Evolutionary conservation across 257 asterid species (phyloP), one percentile per base, ranked within the genome.

Genomic region (Nicotiana noctiflora): DNA sequence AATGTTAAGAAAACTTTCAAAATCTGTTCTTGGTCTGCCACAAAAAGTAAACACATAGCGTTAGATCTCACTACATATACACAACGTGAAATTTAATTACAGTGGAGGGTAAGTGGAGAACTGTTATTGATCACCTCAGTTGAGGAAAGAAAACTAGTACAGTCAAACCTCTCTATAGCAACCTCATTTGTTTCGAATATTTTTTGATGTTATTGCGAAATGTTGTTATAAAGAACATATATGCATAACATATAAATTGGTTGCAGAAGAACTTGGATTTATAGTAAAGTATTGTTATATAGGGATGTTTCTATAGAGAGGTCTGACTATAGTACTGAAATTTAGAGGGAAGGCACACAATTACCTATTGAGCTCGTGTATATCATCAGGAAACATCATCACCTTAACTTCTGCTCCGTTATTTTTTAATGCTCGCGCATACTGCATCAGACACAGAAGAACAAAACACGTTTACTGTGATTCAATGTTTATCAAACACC

Each of bases 21-120:
- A 92, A 82, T 95, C 98, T 3, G 98, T 90, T 78, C 84, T 96
- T 0, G 99, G 99, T 79, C 99, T 92, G 96, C 88, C 89, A 77
- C n/a, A 60, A 49, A 21, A 15, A 72, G 40, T 23, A 82, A 76
- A 65, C 14, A 31, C 32, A 40, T 17, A 18, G 10, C 37, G 77
- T 27, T 76, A 49, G 37, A 76, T 40, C 21, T 53, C 29, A 34
- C 6, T 49, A 25, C 10, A 23, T 40, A 46, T n/a, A 51, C 25
- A 37, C 52, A 51, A 14, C 8, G 8, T 25, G 67, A 27, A 44
- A 4, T 25, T 10, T 27, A 29, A 80, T 18, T 2, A 37, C 6
- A 4, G 51, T 23, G 25, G 10, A 19, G 1, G 13, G n/a, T 8
- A 55, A 44, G 21, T 46, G 12, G 53, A 46, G 15, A 66, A 64